Evolutionary conservation across 352 stramenopile genomes (phyloP).

Genomic region (Aphanomyces astaci): DNA sequence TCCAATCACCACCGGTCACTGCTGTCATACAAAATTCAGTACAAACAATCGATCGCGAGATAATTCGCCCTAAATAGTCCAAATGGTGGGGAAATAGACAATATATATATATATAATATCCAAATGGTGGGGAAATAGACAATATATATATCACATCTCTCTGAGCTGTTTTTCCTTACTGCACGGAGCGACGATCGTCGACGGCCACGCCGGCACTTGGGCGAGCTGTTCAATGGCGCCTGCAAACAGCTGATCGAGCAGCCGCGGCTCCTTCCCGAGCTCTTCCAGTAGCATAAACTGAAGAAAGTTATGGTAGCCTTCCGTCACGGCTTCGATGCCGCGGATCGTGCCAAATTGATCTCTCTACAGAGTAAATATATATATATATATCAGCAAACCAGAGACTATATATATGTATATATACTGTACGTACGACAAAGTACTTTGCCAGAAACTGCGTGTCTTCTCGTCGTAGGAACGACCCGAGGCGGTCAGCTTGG

Average conservation of each 20-base stretch:
- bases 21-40: too few species aligned
- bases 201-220: conserved; percentile 7
- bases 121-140: not conserved
- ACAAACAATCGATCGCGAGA: too few species aligned
- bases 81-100: too few species aligned
- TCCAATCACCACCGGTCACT: too few species aligned
- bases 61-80: too few species aligned
- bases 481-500: conserved; percentile 71
- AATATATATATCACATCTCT: not conserved
- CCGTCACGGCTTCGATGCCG: conserved; percentile 79
- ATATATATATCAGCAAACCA: not conserved
- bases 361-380: conserved; percentile 24
- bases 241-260: conserved; percentile 58
- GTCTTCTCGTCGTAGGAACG: conserved; percentile 71
- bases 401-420: too few species aligned
- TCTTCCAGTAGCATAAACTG: conserved; percentile 85
- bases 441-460: conserved; percentile 83
- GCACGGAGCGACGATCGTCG: conserved; percentile 8
- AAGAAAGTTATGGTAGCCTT: conserved; percentile 86
- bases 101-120: too few species aligned
- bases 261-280: conserved; percentile 59
- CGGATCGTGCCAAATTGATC: conserved; percentile 85
- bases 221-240: conserved; percentile 55
- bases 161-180: not conserved
- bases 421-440: conserved; percentile 42